Evolutionary conservation across 2,329 filamentous ascomycete species (phyloP), one percentile per base, ranked within the genome.

Genomic region (Aphanoascus verrucosus): DNA sequence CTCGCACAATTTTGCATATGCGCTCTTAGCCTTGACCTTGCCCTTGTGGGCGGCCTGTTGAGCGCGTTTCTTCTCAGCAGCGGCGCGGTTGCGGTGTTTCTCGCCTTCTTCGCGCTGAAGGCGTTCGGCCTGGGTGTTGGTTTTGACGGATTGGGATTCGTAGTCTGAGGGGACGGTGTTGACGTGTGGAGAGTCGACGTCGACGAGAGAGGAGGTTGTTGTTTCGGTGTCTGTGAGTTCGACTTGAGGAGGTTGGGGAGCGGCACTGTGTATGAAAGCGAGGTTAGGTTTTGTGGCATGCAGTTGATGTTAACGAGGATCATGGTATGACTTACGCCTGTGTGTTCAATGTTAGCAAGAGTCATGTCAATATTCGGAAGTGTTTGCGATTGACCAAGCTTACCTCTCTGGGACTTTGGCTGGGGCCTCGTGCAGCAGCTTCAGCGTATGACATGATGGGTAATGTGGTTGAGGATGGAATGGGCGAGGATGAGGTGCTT

Each of bases 331-430:
- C 69, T 68, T 62, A 71, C 68, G 69, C 69, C 69, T 71, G 37
- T 34, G n/a, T 47, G 8, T 44, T 14, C 12, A 32, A 23, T 35
- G 41, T 52, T 17, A 42, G 20, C 6, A 28, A 28, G 42, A 23
- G 12, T 28, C 34, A 11, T 15, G 3, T 44, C 12, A 6, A 7
- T 5, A 19, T 38, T 28, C 35, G 23, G n/a, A 20, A 31, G 15
- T 12, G 43, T 37, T 15, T 19, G 34, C 11, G 19, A 34, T 42
- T 20, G 19, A 32, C 31, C 32, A 38, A 54, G 65, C 68, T 64
- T 64, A 75, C 74, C 56, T 76, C 72, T 65, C 74, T 67, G 7
- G 72, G 67, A 46, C 69, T 64, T 61, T 76, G 74, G 61, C 72
- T 72, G 6, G 72, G 66, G 42, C 72, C 72, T 58, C 69, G 71